Evolutionary conservation across 495 filamentous ascomycete species (phyloP), one percentile per base, ranked within the genome.

Genomic region (Cairneyella variabilis): DNA sequence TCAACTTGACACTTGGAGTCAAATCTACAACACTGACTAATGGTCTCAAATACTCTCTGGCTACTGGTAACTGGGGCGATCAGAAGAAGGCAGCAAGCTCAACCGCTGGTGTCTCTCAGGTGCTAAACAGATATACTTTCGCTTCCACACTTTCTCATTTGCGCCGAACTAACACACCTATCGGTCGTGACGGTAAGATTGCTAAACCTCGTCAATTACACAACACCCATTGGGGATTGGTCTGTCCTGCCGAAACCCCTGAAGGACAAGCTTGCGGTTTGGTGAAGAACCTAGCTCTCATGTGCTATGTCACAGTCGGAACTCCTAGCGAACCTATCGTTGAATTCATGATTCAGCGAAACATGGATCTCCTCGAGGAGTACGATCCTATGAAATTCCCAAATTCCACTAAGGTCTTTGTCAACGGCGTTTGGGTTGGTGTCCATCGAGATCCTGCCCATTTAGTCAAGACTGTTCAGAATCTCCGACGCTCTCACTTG

Each of bases 51-150:
- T 97, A 97, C 65, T 96, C 91, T 34, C 78, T 99, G 38, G 91
- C 93, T n/a, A 99, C 93, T 7, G 93, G 93, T 52, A 99, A 99
- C 69, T 99, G 93, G 93, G 95, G 95, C 55, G 93, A 97, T 56
- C 93, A 97, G 70, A 99, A 97, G 79, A 97, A 97, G 76, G 92
- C 93, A 17, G 88, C 86, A 58, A 86, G 82, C 58, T 85, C 90
- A 1, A 97, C 95, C 58, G 93, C 93, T 45, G 93, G 93, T 72
- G 93, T 99, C 25, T 97, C 92, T 9, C 93, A 99, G 71, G 95
- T 99, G 70, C 76, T 99, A 48, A 97, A 96, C 76, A 83, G 93
- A 63, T 97, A 97, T 64, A 97, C 95, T 0, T 99, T 93, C 64
- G 86, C 95, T 17, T 97, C 95, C 26, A 96, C 91, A 2, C 70